Percentiles rank a stretch among this genome's conserved stretches.
Conservation (phyloP, 2,329 filamentous ascomycete genomes). For the Alternaria triticimaculans region DNA sequence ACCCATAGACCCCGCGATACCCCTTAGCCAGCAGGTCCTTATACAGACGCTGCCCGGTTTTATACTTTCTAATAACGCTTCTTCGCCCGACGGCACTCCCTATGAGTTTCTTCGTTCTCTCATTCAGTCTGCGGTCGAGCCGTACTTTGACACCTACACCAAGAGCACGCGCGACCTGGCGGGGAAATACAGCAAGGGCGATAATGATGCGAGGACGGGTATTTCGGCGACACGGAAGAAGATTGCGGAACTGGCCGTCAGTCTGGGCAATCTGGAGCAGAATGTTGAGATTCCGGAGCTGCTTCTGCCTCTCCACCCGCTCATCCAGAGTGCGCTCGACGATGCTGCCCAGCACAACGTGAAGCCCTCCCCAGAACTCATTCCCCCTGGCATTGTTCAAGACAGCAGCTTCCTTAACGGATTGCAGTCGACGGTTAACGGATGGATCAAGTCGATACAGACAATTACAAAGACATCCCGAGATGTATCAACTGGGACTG, state of each 20-base stretch:
- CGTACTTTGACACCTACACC: slow-evolving; percentile 97
- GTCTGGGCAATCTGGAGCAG: slow-evolving; percentile 89
- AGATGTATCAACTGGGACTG: slow-evolving; percentile 78
- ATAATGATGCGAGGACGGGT: slow-evolving; percentile 90
- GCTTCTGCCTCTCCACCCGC: slow-evolving; percentile 82
- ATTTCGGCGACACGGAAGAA: slow-evolving; percentile 98
- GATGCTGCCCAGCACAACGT: slow-evolving; percentile 71
- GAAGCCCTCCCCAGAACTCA: slow-evolving; percentile 78
- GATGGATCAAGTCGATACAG: slow-evolving; percentile 99
- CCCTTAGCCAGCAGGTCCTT: slow-evolving; percentile 87
- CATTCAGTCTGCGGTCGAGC: slow-evolving; percentile 87
- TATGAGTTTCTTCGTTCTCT: slow-evolving; percentile 93
- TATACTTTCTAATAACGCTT: slow-evolving; percentile 70
- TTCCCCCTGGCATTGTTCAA: slow-evolving; percentile 76
- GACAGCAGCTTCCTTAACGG: slow-evolving; percentile 94
- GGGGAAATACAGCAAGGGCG: slow-evolving; percentile 72
- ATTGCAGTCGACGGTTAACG: slow-evolving; percentile 90
- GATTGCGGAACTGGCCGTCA: slow-evolving; percentile 91
- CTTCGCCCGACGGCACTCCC: slow-evolving; percentile 79
- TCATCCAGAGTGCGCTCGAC: slow-evolving; percentile 84
- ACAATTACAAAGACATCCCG: slow-evolving; percentile 92
- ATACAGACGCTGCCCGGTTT: slow-evolving; percentile 90
- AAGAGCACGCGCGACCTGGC: slow-evolving; percentile 61
- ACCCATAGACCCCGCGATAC: slow-evolving; percentile 82
- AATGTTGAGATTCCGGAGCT: slow-evolving; percentile 98